Conservation (phyloP, 495 filamentous ascomycete species). For the Hypoxylon intermedium region DNA sequence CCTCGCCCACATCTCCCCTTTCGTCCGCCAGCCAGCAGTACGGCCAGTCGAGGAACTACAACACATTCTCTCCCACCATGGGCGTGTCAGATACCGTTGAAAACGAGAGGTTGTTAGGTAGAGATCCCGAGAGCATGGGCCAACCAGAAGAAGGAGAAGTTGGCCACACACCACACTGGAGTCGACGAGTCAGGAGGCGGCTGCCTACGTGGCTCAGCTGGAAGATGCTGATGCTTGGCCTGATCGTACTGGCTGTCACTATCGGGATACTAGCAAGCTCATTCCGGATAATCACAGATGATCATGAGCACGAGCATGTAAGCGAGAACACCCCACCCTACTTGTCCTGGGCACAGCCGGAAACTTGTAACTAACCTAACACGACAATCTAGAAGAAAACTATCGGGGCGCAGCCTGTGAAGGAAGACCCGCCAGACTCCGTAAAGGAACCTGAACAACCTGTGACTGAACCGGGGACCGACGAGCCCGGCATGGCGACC, state of each 20-base stretch:
- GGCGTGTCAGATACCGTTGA: slow-evolving; percentile 43
- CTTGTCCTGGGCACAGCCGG: background rate
- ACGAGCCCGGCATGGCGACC: slow-evolving; percentile 7
- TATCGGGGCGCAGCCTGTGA: slow-evolving; percentile 16
- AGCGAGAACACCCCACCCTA: slow-evolving; percentile 24
- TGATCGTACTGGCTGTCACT: slow-evolving; percentile 43
- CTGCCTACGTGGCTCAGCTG: slow-evolving; percentile 39
- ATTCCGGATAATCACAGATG: slow-evolving; percentile 16
- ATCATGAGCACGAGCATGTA: slow-evolving; percentile 35
- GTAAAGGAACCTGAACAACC: slow-evolving; percentile 11
- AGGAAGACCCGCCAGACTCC: slow-evolving; percentile 14
- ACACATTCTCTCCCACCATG: slow-evolving; percentile 51
- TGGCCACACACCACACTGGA: slow-evolving; percentile 36
- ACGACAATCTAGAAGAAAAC: slow-evolving; percentile 26
- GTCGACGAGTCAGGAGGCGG: slow-evolving; percentile 40
- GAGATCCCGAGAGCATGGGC: slow-evolving; percentile 54
- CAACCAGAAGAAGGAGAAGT: slow-evolving; percentile 32
- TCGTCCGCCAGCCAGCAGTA: slow-evolving; percentile 11
- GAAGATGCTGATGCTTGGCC: slow-evolving; percentile 26
- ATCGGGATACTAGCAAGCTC: slow-evolving; percentile 38
- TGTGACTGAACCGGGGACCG: slow-evolving; percentile 7
- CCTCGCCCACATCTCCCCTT: slow-evolving; percentile 45
- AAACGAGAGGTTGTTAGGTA: slow-evolving; percentile 43
- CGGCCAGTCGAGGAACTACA: slow-evolving; percentile 43
- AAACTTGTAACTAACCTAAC: slow-evolving; percentile 22